Conservation (phyloP, 345 rosid species). For the Dipteronia dyeriana region DNA sequence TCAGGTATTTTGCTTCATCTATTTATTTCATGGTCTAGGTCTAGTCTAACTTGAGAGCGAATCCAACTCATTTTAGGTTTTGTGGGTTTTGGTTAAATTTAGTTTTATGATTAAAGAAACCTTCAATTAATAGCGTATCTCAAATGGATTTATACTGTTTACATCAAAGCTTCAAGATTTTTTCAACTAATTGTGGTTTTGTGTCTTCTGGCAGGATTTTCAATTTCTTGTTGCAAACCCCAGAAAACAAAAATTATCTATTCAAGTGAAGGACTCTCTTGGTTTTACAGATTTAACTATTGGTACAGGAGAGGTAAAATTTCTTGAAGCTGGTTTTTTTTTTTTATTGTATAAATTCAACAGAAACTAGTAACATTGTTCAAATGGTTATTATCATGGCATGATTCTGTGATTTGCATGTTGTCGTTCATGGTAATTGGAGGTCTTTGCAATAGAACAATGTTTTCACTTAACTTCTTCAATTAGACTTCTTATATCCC, state of each 20-base stretch:
- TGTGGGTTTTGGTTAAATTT: neutral
- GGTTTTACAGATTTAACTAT: slow-evolving; percentile 79
- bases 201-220: slow-evolving; percentile 72
- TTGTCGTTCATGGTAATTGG: neutral
- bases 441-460: neutral
- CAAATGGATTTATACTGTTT: slow-evolving; percentile 11
- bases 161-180: slow-evolving; percentile 3
- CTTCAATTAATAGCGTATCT: neutral
- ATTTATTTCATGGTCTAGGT: slow-evolving; percentile 15
- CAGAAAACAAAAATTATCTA: slow-evolving; percentile 65
- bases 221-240: slow-evolving; percentile 92
- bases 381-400: neutral
- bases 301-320: slow-evolving; percentile 82
- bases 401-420: neutral
- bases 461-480: neutral
- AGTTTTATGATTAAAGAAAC: neutral
- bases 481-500: neutral
- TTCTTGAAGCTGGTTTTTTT: slow-evolving; percentile 14
- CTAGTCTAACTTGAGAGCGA: neutral
- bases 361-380: neutral
- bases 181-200: slow-evolving; percentile 21
- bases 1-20: slow-evolving; percentile 58
- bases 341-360: neutral
- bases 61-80: neutral
- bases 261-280: slow-evolving; percentile 87